Evolutionary conservation across 805 yeast species (phyloP).

Genomic region (Metahyphopichia silvanorum): DNA sequence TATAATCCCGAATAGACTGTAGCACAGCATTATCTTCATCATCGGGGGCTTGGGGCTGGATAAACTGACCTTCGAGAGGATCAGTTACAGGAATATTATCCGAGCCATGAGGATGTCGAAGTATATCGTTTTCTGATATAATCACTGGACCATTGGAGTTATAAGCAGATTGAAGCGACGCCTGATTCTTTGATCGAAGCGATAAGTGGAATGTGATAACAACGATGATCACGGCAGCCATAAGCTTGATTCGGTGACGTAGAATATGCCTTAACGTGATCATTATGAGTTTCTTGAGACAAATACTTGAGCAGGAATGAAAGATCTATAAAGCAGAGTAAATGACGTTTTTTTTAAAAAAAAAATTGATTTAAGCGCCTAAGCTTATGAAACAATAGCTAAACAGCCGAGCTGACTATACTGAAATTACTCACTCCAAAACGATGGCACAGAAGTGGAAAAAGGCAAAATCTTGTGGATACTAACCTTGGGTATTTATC

Average conservation of each 20-base stretch:
- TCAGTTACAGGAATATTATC: background rate
- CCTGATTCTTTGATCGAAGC: too few relatives aligned
- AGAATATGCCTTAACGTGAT: background rate
- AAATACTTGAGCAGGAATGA: too few relatives aligned
- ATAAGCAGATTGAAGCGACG: too few relatives aligned
- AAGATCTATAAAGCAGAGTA: too few relatives aligned
- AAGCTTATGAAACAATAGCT: too few relatives aligned
- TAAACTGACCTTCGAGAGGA: background rate
- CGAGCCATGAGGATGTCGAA: background rate
- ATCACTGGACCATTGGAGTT: background rate
- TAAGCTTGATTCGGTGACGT: background rate
- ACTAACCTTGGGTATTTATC: too few relatives aligned
- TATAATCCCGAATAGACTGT: slow-evolving; percentile 15
- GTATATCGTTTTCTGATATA: background rate
- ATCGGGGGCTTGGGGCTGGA: slow-evolving; percentile 1
- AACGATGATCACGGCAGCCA: slow-evolving; percentile 1
- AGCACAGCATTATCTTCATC: background rate
- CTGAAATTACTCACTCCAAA: too few relatives aligned
- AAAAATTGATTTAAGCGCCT: too few relatives aligned
- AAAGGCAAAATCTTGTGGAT: too few relatives aligned
- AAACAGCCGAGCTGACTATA: too few relatives aligned
- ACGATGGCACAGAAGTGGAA: too few relatives aligned
- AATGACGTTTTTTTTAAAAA: too few relatives aligned
- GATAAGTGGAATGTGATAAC: background rate
- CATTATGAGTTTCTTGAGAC: background rate